These are phyloP conservation scores for Trichoderma parareesei DNA, from an alignment of 495 filamentous ascomycete species.

Conservation along the genomic window DNA sequence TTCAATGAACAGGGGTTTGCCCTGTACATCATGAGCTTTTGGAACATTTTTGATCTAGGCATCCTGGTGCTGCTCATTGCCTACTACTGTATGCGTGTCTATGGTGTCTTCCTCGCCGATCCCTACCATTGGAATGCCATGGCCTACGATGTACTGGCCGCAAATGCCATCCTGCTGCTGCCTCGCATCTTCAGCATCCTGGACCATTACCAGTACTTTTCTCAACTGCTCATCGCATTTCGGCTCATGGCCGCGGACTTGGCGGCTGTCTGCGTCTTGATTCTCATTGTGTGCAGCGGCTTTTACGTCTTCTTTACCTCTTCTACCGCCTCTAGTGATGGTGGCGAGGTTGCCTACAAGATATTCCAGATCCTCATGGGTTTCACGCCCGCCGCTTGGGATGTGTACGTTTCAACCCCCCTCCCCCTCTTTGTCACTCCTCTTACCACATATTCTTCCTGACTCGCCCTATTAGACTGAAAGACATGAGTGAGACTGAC, in stretches of 20 bases:
- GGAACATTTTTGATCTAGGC: slow-evolving; percentile 89
- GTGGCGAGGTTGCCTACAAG: slow-evolving; percentile 64
- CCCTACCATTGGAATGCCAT: slow-evolving; percentile 60
- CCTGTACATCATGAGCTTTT: slow-evolving; percentile 91
- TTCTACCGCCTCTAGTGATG: slow-evolving; percentile 55
- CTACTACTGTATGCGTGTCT: slow-evolving; percentile 82
- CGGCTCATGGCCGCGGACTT: slow-evolving; percentile 87
- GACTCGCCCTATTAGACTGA: too few relatives aligned
- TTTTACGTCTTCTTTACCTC: slow-evolving; percentile 92
- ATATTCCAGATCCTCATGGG: slow-evolving; percentile 94
- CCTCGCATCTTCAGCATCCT: slow-evolving; percentile 85
- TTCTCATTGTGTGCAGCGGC: slow-evolving; percentile 78
- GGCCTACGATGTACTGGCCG: slow-evolving; percentile 85
- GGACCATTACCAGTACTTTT: slow-evolving; percentile 92
- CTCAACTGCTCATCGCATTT: slow-evolving; percentile 85
- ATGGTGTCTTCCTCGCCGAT: slow-evolving; percentile 72
- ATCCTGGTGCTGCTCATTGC: slow-evolving; percentile 78
- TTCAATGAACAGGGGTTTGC: slow-evolving; percentile 93
- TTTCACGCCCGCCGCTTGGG: slow-evolving; percentile 50
- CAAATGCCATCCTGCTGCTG: slow-evolving; percentile 80
- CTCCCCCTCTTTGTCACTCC: background rate
- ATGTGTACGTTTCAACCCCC: slow-evolving; percentile 32
- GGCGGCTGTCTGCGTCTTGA: slow-evolving; percentile 70
- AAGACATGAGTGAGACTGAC: background rate
- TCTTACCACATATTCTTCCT: background rate